Conservation (phyloP, 495 filamentous ascomycete species). For the Hypoxylon fragiforme region DNA sequence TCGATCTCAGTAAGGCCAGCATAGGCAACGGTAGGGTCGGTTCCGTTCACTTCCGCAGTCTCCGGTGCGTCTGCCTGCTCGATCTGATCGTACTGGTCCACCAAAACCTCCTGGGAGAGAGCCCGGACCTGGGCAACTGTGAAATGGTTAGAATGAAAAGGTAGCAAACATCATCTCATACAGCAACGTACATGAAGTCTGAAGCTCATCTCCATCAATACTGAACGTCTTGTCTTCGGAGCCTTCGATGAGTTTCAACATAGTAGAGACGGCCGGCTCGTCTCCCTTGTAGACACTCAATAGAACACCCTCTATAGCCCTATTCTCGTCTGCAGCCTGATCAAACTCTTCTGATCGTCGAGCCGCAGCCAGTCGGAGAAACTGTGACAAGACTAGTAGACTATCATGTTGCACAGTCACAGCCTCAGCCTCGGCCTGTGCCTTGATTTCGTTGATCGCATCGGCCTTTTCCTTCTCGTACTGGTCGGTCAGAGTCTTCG, state of each 20-base stretch:
- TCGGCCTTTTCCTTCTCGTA: constrained; percentile 70
- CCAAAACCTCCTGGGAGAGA: too few species aligned
- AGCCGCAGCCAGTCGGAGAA: constrained; percentile 76
- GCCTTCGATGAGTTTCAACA: constrained; percentile 83
- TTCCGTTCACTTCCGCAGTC: constrained; percentile 47
- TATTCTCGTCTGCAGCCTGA: constrained; percentile 67
- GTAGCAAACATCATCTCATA: background rate
- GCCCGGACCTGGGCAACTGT: constrained; percentile 72
- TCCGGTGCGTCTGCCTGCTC: constrained; percentile 46
- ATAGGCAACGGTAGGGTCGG: constrained; percentile 77
- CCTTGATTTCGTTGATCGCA: constrained; percentile 54
- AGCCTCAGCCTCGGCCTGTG: constrained; percentile 61
- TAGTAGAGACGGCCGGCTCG: constrained; percentile 74
- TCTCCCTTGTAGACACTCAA: constrained; percentile 88
- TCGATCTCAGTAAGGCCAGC: constrained; percentile 74
- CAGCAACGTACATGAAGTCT: constrained; percentile 72
- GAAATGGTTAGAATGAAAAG: constrained; percentile 33
- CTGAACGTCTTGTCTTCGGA: constrained; percentile 70
- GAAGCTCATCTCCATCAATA: constrained; percentile 63
- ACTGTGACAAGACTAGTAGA: constrained; percentile 72
- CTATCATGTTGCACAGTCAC: constrained; percentile 56
- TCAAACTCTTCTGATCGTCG: constrained; percentile 67
- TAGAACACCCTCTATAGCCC: constrained; percentile 87
- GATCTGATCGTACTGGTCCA: constrained; percentile 46
- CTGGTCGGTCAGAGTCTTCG: constrained; percentile 71